Evolutionary conservation across 2,329 filamentous ascomycete genomes (phyloP), one percentile per base, ranked within the genome.

Genomic region (Dactylonectria estremocensis): DNA sequence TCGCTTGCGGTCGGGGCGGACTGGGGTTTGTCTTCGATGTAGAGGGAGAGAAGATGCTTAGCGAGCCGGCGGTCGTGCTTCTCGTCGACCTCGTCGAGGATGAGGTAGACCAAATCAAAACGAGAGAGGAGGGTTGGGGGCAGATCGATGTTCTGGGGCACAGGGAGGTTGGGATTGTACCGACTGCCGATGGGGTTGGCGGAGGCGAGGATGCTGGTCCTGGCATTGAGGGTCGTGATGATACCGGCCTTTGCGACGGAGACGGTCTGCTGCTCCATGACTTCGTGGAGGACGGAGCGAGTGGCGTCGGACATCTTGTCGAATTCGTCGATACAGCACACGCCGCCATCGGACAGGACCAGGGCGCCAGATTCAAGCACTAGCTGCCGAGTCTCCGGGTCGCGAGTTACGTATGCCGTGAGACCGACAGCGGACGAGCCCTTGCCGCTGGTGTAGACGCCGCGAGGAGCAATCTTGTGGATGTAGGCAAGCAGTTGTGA

Each of bases 131-230:
- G 87, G 0, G 96, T 99, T 0, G 96, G 96, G 1, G 96, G 96
- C 9, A 99, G 89, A 77, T 99, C 96, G 75, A 99, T 99, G 81
- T 99, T 99, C 77, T 98, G 95, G 3, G 96, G 96, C 14, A 99
- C 96, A 0, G 96, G 95, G 24, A 99, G 84, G 77, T 97, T 95
- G 3, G 94, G 93, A 81, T 99, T 98, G 84, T 99, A 99, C 79
- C 97, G 95, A 83, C 94, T 97, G 76, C 96, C 96, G 72, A 99
- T 98, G 1, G 96, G 96, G 79, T 99, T 99, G 81, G 96, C 96
- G 11, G 95, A 98, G 16, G 96, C 96, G 33, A 99, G 89, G 77
- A 99, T 98, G 71, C 93, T 97, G 1, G 96, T 98, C 77, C 96
- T 89, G 28, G 96, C 96, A 78, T 99, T 99, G 68, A 99, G 86